Base-by-base conservation (phyloP, 306 rosid species). In the Malus asiatica region DNA sequence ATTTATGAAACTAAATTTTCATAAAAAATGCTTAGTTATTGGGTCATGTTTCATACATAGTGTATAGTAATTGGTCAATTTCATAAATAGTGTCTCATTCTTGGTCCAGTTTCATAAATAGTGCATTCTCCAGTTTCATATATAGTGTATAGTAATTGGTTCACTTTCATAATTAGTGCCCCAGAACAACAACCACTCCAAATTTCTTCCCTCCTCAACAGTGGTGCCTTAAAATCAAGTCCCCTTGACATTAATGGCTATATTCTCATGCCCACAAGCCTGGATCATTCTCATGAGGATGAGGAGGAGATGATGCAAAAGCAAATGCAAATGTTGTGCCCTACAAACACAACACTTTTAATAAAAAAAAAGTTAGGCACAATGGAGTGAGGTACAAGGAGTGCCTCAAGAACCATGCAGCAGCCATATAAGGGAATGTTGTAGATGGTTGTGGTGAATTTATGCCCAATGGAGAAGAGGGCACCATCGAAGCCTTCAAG, bases 401-500 rank as follows among this genome's bases (percentile, higher is more conserved):
- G 73, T 93, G 98, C 81, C 89, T 84, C 3, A 93, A 93, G 79
- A 93, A 93, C 84, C 97, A 93, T 79, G 98, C 97, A 65, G 97
- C 96, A 3, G 65, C 96, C 44, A 89, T 93, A 93, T 93, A 96
- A 85, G 96, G 92, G 8, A 91, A 80, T 73, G 91, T 92, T 16
- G 87, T 87, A 0, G 97, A 93, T 60, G 98, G 98, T 0, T 93
- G 97, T 51, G 92, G 98, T 4, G 97, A 93, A 80, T 93, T 93
- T 90, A 93, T 93, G 97, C 92, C 98, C 1, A 85, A 86, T 74
- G 97, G 97, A 18, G 89, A 93, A 66, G 88, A 91, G 68, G 98
- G 97, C 3, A 85, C 86, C 38, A 81, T 89, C 4, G 98, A 93
- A 70, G 95, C 98, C 38, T 7, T 33, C 35, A 33, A 1, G 35